Base-by-base conservation (phyloP, 2,329 filamentous ascomycete genomes). In the Boeremia lycopersici region DNA sequence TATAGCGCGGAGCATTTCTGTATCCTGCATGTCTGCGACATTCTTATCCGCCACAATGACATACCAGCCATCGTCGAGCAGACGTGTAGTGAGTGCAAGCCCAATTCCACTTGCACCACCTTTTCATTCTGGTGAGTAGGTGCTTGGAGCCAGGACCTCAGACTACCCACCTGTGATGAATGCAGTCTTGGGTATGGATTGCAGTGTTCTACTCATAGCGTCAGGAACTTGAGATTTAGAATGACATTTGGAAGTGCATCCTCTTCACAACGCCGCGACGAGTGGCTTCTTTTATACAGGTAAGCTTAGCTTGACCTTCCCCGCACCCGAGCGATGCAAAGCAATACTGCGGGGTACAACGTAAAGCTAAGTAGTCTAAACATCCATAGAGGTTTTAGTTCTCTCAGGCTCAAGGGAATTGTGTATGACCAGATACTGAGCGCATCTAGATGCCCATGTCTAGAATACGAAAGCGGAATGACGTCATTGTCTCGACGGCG, bases 11-110 rank as follows among this genome's bases (percentile, higher is more conserved):
- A 67, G 56, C 15, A 50, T 56, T 2, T 48, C 36, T 11, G n/a
- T 28, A 3, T 43, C 12, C 51, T 70, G 29, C 8, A 71, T 66
- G 8, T 56, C 60, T 19, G 54, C 9, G n/a, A 69, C 50, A 54
- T 76, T 67, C 29, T 60, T 57, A 53, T 78, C 76, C 28, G 83
- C 74, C 2, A 82, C 80, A 51, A 79, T 80, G 31, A 85, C 79
- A 34, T 78, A 76, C 56, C 83, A 79, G 62, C 64, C 64, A 55
- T 63, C 60, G 3, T 46, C 48, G 11, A 69, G 60, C 29, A 76
- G 70, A 52, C 68, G 68, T 10, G 63, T 44, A 13, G 66, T 58
- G 5, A 76, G 62, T 8, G 73, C 72, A 11, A 56, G 66, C 11
- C 70, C 74, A 25, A 76, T 76, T 50, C 74, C 74, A 44, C 68